Evolutionary conservation across 805 yeast species (phyloP), one percentile per base, ranked within the genome.

Genomic region (Isabelozyma pseudorhagii): DNA sequence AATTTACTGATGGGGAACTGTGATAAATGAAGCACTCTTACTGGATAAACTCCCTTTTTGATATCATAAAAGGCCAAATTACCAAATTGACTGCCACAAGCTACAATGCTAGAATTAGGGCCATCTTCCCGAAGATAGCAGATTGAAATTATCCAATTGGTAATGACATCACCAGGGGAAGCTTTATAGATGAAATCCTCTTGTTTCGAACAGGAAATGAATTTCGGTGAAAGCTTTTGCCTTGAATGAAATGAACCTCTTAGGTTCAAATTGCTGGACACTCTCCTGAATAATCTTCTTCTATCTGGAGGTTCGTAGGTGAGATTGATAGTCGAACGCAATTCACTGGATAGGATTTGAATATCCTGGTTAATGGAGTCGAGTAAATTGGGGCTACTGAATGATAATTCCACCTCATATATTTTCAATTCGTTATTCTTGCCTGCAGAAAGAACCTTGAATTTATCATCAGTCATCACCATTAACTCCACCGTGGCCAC

Each of bases 41-140:
- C 17, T 1, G 62, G 64, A 14, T 52, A 42, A 5, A 45, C 51
- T n/a, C 50, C 60, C 10, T 51, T 51, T 9, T 38, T 25, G 1
- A 51, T 45, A 29, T 61, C 51, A 45, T 63, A 66, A 8, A 64
- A 46, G 39, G 60, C 18, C 27, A 69, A 42, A 21, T 54, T 53
- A 14, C 74, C 74, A 54, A 65, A 65, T 47, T 68, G 71, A 3
- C 66, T 60, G 3, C 73, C 74, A 49, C 68, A 61, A 14, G 61
- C 54, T 10, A 68, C 48, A 11, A 51, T 34, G 11, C 50, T 41
- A 31, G 15, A 29, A 14, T n/a, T 40, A 36, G 38, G 40, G 17
- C 8, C 38, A n/a, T n/a, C 48, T 5, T 46, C 50, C 18, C 50
- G 51, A 28, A 56, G 44, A 15, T 56, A 46, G 45, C 63, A 59